Evolutionary conservation across 2,329 filamentous ascomycete species (phyloP).

Genomic region (Diaporthe sp.): DNA sequence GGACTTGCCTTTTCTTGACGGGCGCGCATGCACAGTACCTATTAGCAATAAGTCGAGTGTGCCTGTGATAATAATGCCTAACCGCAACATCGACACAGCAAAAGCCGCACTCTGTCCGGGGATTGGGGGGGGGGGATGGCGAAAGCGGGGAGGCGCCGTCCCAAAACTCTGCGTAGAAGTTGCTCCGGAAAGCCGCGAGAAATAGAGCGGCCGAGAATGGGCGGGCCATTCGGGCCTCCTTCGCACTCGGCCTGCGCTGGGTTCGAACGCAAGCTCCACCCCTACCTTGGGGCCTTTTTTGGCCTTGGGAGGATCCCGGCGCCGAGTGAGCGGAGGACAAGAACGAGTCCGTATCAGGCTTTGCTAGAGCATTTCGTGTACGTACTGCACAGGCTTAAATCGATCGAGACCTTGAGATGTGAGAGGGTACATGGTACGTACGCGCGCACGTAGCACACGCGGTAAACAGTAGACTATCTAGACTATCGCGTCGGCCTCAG

Average conservation of each 20-base stretch:
- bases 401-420: constrained; percentile 1
- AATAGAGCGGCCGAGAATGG: constrained; percentile 34
- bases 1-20: not conserved
- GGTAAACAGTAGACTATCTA: not conserved
- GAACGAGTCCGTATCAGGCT: constrained; percentile 3
- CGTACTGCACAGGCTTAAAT: not conserved
- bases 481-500: constrained; percentile 12
- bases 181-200: constrained; percentile 26
- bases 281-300: not conserved
- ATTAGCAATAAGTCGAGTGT: not conserved
- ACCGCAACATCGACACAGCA: not conserved
- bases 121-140: not conserved
- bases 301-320: constrained; percentile 18
- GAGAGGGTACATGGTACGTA: not conserved
- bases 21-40: constrained; percentile 5
- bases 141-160: constrained; percentile 23
- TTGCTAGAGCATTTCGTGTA: constrained; percentile 1
- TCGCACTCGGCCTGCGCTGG: constrained; percentile 21
- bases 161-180: constrained; percentile 21
- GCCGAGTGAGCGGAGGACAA: constrained; percentile 11
- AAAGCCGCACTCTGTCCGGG: constrained; percentile 12
- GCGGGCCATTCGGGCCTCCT: constrained; percentile 31
- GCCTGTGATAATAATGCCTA: not conserved
- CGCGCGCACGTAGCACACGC: not conserved
- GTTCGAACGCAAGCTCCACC: constrained; percentile 20